Evolutionary conservation across 2,329 filamentous ascomycete species (phyloP), one percentile per base, ranked within the genome.

Genomic region (Waltergamsia citrina): DNA sequence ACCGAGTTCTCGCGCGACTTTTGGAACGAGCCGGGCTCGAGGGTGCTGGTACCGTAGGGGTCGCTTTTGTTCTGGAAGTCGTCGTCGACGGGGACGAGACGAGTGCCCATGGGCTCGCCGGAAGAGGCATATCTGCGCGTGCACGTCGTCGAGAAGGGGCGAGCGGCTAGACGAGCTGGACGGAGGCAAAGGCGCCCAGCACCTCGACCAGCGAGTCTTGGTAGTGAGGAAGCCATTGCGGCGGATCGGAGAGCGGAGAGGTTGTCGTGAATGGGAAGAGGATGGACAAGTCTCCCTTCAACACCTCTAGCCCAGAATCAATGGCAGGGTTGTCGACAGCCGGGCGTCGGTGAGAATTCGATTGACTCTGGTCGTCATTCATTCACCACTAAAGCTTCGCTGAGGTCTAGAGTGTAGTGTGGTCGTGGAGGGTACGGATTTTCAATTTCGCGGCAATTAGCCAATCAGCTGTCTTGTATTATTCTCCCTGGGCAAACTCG

Each of bases 141-240:
- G 36, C 66, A 57, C 14, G 81, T 71, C 43, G 77, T 75, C 46
- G 83, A 83, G 52, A 88, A 74, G 46, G 72, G 65, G 45, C 82
- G 72, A 47, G 65, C 53, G 44, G 57, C 49, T 43, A 54, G 45
- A 33, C 59, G 34, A 45, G 49, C 47, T 42, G 57, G 66, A 43
- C 63, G 68, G 46, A 77, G 60, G 54, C 70, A 78, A 49, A 82
- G 64, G 50, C 79, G 77, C 64, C 74, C 79, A 60, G 78, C 78
- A 59, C 74, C 70, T 61, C 70, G 74, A 69, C 77, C 71, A 59
- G 79, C 80, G 55, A 87, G 70, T 61, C 83, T 78, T 63, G 76
- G 76, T 55, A 87, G 66, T 50, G 77, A 70, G 59, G 44, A 41
- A 32, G 81, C 72, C 82, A 87, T 87, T 63, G 59, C 65, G 56